phyloP scores from a whole-genome alignment of 129 eudicot species.

The Daucus carota region DNA sequence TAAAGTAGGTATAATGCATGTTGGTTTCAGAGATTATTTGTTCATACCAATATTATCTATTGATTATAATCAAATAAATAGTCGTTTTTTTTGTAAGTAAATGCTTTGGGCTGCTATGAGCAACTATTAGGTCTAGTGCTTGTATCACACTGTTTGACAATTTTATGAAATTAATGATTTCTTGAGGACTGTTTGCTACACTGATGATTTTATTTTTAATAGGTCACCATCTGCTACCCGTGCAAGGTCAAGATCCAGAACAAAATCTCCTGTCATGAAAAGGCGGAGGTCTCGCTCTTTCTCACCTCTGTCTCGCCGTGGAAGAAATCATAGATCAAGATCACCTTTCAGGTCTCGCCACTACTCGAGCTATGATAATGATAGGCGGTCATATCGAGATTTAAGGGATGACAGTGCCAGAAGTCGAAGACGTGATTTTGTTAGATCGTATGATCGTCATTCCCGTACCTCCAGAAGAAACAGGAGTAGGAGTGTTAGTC shows the following conservation, averaged over 20 bases:
- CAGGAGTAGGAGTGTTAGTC: slow-evolving; percentile 79
- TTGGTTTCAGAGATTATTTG: not conserved
- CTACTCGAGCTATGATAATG: slow-evolving; percentile 63
- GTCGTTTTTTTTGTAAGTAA: not conserved
- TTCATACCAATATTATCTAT: not conserved
- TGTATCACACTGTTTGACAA: not conserved
- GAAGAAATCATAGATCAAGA: slow-evolving; percentile 66
- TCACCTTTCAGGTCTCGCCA: slow-evolving; percentile 78
- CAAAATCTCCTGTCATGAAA: slow-evolving; percentile 51
- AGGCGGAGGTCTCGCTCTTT: slow-evolving; percentile 72
- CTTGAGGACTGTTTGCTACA: not conserved
- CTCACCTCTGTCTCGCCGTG: slow-evolving; percentile 61
- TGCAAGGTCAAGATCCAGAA: slow-evolving; percentile 66
- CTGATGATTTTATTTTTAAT: slow-evolving; percentile 14
- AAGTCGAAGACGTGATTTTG: slow-evolving; percentile 54
- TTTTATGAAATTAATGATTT: not conserved
- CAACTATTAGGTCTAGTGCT: not conserved
- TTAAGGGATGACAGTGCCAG: slow-evolving; percentile 54
- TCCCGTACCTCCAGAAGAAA: slow-evolving; percentile 57
- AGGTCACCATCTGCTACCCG: slow-evolving; percentile 69
- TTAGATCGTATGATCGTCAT: slow-evolving; percentile 45
- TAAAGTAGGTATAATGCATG: not conserved
- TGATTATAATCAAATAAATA: not conserved
- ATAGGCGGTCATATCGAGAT: slow-evolving; percentile 57
- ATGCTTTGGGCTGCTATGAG: not conserved